phyloP scores from a whole-genome alignment of 2,329 filamentous ascomycete genomes.

The Penicillium sp. region DNA sequence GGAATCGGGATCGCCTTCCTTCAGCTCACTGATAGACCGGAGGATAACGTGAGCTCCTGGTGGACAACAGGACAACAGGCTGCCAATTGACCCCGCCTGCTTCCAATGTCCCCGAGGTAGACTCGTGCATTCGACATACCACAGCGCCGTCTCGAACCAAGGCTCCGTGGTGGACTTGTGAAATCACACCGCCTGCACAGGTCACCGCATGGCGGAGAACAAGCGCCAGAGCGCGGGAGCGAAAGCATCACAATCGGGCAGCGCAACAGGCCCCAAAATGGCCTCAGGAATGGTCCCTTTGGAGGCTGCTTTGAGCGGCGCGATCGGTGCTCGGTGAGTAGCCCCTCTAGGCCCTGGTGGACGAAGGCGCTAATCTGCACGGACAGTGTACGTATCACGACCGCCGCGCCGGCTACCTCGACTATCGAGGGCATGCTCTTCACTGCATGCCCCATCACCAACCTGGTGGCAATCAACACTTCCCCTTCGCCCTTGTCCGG shows the following conservation, averaged over 20 bases:
- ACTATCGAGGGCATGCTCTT: constrained; percentile 62
- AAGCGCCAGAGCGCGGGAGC: constrained; percentile 57
- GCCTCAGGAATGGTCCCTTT: constrained; percentile 49
- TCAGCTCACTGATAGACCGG: not conserved
- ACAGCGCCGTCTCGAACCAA: not conserved
- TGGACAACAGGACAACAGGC: not conserved
- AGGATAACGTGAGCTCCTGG: not conserved
- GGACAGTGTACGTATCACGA: constrained; percentile 58
- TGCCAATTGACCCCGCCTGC: not conserved
- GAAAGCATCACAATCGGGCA: constrained; percentile 46
- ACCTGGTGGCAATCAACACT: constrained; percentile 61
- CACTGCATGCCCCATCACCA: constrained; percentile 60
- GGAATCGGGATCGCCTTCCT: not conserved
- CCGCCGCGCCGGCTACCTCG: constrained; percentile 49
- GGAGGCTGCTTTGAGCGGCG: constrained; percentile 57
- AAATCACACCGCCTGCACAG: constrained; percentile 17
- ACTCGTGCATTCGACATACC: not conserved
- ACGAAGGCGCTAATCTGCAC: not conserved
- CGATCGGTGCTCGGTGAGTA: constrained; percentile 61
- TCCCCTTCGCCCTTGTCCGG: constrained; percentile 40
- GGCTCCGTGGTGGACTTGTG: constrained; percentile 8
- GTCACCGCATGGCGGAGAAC: constrained; percentile 53
- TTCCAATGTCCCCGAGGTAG: constrained; percentile 5
- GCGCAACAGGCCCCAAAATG: constrained; percentile 36
- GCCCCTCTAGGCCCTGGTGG: not conserved